Conservation (phyloP, 345 rosid species). For the Brassica napus region Da-Ae NC_063443.1:389501-390000, state of each 20-base stretch:
- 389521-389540: too few relatives aligned
- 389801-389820: background rate
- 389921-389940: constrained; percentile 14
- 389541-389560: too few relatives aligned
- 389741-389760: background rate
- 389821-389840: background rate
- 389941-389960: constrained; percentile 39
- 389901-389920: constrained; percentile 32
- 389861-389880: constrained; percentile 33
- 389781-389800: background rate
- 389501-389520: too few relatives aligned
- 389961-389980: constrained; percentile 31
- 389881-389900: constrained; percentile 28
- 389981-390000: constrained; percentile 7
- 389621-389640: too few relatives aligned
- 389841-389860: background rate
- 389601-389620: too few relatives aligned
- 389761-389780: background rate
- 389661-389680: too few relatives aligned
- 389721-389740: background rate
- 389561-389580: too few relatives aligned
- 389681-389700: background rate
- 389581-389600: too few relatives aligned
- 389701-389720: background rate
- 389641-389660: too few relatives aligned